Conservation (phyloP, 352 stramenopile genomes). For the Phytophthora pini region DNA sequence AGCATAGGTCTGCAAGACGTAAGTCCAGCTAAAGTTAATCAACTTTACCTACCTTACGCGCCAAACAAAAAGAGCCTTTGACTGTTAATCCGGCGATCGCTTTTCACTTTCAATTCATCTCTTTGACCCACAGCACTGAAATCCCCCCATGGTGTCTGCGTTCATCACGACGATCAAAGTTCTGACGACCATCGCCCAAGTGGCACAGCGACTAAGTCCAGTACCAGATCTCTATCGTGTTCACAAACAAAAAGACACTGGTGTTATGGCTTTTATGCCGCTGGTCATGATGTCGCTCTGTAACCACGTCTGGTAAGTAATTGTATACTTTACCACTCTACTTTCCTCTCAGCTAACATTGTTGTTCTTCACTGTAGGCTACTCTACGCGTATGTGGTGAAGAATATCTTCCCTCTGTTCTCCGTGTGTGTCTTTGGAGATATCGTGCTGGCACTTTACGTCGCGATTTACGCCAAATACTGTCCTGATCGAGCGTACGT, state of each 20-base stretch:
- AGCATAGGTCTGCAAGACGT: too few relatives aligned
- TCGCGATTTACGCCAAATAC: slow-evolving; percentile 33
- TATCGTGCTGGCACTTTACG: slow-evolving; percentile 21
- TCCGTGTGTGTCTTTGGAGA: slow-evolving; percentile 37
- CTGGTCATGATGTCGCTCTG: slow-evolving; percentile 30
- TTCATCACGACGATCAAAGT: slow-evolving; percentile 37
- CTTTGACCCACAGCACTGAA: not conserved
- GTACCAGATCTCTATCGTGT: slow-evolving; percentile 30
- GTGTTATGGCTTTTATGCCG: slow-evolving; percentile 33
- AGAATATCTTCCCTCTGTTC: slow-evolving; percentile 40
- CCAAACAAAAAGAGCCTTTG: too few relatives aligned
- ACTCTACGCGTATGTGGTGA: slow-evolving; percentile 31
- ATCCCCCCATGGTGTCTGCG: slow-evolving; percentile 18
- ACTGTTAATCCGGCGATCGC: too few relatives aligned
- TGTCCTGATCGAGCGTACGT: slow-evolving; percentile 29
- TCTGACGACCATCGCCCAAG: slow-evolving; percentile 30
- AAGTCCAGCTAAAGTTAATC: too few relatives aligned
- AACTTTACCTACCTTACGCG: too few relatives aligned
- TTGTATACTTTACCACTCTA: not conserved
- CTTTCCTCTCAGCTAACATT: too few relatives aligned
- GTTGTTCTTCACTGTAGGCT: slow-evolving; percentile 12
- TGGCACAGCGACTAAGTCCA: slow-evolving; percentile 28
- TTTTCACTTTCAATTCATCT: slow-evolving; percentile 11
- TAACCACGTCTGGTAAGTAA: slow-evolving; percentile 42
- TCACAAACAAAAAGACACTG: slow-evolving; percentile 21